Conservation (phyloP, 2,329 filamentous ascomycete species). For the Alternaria sp. region DNA sequence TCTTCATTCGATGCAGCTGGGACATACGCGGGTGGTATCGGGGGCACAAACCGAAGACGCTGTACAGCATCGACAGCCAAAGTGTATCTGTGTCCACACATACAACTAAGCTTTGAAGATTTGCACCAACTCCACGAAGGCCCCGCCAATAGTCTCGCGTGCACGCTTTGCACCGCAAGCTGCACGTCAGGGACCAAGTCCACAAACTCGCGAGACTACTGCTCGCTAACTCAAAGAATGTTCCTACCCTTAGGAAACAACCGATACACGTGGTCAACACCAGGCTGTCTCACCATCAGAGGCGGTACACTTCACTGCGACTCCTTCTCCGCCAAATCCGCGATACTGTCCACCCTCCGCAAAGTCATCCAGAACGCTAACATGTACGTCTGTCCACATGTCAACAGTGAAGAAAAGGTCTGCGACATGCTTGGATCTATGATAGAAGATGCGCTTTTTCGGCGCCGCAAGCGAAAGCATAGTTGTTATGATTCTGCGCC, state of each 20-base stretch:
- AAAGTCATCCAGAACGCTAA: background rate
- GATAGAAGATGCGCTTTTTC: background rate
- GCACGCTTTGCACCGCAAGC: background rate
- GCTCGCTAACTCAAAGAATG: background rate
- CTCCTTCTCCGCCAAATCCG: background rate
- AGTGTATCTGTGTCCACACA: background rate
- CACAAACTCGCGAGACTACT: too few relatives aligned
- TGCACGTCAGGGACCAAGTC: too few relatives aligned
- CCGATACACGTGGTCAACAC: background rate
- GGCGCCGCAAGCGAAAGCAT: background rate
- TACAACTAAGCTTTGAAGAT: background rate
- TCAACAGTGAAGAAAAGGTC: rapidly evolving
- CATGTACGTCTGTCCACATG: background rate
- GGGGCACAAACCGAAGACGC: background rate
- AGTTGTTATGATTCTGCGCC: background rate
- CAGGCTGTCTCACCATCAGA: background rate
- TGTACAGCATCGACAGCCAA: background rate
- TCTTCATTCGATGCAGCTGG: background rate
- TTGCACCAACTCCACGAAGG: background rate
- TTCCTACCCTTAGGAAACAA: rapidly evolving
- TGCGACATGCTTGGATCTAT: background rate
- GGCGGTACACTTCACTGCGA: background rate
- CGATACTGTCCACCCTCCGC: background rate
- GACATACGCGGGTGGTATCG: rapidly evolving
- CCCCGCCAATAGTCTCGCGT: rapidly evolving